Conservation (phyloP, 2,329 filamentous ascomycete genomes). For the Ceratocystis destructans region DNA sequence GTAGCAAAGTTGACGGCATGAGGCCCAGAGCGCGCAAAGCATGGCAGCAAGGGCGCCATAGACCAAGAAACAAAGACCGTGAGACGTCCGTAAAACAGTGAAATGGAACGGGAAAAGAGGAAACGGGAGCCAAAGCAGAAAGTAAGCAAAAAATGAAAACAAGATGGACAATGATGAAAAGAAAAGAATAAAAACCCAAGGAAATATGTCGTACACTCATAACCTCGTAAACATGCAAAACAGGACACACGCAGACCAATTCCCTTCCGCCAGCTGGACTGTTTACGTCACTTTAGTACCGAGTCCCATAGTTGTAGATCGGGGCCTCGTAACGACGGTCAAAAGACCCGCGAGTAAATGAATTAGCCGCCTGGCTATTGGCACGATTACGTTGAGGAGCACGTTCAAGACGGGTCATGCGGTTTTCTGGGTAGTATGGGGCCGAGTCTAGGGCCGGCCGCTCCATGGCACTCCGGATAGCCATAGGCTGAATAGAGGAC, state of each 20-base stretch:
- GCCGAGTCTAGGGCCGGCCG: constrained; percentile 31
- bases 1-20: neutral
- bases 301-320: constrained; percentile 9
- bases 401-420: constrained; percentile 32
- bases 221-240: constrained; percentile 19
- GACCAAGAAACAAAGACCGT: neutral
- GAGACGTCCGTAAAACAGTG: neutral
- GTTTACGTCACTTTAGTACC: neutral
- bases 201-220: constrained; percentile 18
- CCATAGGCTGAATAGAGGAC: constrained; percentile 27
- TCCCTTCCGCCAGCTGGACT: neutral
- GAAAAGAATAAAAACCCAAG: constrained; percentile 19
- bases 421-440: constrained; percentile 34
- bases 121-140: neutral
- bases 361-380: constrained; percentile 36
- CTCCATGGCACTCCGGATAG: constrained; percentile 35
- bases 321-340: constrained; percentile 17
- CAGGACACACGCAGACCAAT: constrained; percentile 4
- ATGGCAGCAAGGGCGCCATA: neutral
- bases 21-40: neutral
- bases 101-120: neutral
- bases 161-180: constrained; percentile 22
- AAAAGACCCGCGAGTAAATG: constrained; percentile 26
- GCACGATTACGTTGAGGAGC: constrained; percentile 34
- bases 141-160: constrained; percentile 19